phyloP scores from a whole-genome alignment of 768 basidiomycete species.

The Amyloporia xantha region DNA sequence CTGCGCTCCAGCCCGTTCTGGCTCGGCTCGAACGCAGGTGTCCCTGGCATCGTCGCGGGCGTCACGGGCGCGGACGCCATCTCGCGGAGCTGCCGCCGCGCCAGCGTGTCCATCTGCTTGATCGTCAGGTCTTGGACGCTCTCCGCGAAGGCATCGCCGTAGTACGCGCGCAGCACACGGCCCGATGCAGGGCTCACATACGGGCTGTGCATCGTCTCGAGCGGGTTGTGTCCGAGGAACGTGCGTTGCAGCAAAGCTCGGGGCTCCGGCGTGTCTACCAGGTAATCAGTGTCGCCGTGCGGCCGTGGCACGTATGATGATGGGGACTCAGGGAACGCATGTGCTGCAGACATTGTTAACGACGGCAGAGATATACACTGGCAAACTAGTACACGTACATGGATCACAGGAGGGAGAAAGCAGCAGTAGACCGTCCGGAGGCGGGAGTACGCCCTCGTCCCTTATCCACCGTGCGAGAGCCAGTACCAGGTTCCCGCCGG shows the following conservation, averaged over 20 bases:
- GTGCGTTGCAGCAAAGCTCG: slow-evolving; percentile 45
- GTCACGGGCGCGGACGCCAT: slow-evolving; percentile 17
- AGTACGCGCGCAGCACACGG: slow-evolving; percentile 27
- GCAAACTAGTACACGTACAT: slow-evolving; percentile 20
- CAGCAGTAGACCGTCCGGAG: slow-evolving; percentile 40
- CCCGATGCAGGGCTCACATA: slow-evolving; percentile 29
- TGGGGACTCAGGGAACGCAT: slow-evolving; percentile 41
- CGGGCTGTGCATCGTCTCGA: slow-evolving; percentile 29
- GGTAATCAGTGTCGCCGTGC: slow-evolving; percentile 42
- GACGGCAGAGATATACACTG: slow-evolving; percentile 16
- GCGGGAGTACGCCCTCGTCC: slow-evolving; percentile 39
- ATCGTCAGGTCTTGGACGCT: slow-evolving; percentile 24
- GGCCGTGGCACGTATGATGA: slow-evolving; percentile 46
- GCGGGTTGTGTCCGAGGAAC: slow-evolving; percentile 39
- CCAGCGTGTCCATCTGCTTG: slow-evolving; percentile 14
- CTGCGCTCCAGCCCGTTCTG: slow-evolving; percentile 15
- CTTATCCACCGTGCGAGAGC: slow-evolving; percentile 48
- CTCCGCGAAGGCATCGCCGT: slow-evolving; percentile 23
- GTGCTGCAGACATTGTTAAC: slow-evolving; percentile 25
- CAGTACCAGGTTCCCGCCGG: slow-evolving; percentile 47
- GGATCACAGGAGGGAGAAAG: slow-evolving; percentile 37
- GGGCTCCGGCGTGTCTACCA: slow-evolving; percentile 47
- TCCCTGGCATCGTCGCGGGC: slow-evolving; percentile 9
- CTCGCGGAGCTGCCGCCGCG: slow-evolving; percentile 16
- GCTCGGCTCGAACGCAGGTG: slow-evolving; percentile 2